Evolutionary conservation across 1,284 basidiomycete genomes (phyloP), one percentile per base, ranked within the genome.

Genomic region (Austroboletus sp.): DNA sequence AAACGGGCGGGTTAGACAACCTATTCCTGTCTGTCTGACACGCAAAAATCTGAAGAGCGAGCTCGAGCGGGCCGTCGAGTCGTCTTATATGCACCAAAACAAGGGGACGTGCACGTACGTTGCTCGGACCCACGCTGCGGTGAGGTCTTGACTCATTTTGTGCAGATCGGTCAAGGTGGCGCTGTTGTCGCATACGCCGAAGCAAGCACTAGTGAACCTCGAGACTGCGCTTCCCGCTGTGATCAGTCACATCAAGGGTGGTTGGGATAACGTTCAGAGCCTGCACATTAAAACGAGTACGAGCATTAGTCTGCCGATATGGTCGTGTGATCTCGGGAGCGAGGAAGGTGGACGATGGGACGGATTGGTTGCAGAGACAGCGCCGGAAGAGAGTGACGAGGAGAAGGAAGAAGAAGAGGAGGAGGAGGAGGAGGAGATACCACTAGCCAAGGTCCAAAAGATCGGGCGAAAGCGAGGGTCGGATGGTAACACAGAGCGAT

Each of bases 51-150:
- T 98, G 49, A 94, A 95, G 66, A 76, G 74, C 32, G 91, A 97
- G 61, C 76, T 98, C 4, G 92, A 95, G 61, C 79, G 82, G 32
- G 94, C 94, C 10, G 84, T 98, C 52, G 82, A 82, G 6, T 89
- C 89, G 12, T 95, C 95, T 0, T 96, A 94, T 66, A 90, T 93
- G 81, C 83, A 92, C 63, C 89, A 91, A 67, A 89, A 90, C 49
- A 83, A 80, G 52, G 93, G 93, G n/a, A 94, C 89, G 4, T 89
- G 86, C 75, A 80, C 82, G 89, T 91, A 69, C 45, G 88, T 79
- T 6, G 16, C 27, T 32, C 44, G 11, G 25, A 39, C 44, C 15
- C 27, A 23, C 17, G 16, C 19, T 44, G 31, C 9, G 3, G n/a
- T 34, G 34, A 33, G 6, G 13, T 23, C 17, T 37, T 19, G n/a